A percentile compares a stretch with the other conserved stretches of the same genome.
Evolutionary conservation across 345 rosid species (phyloP).

Genomic region (Raphanus sativus): DNA sequence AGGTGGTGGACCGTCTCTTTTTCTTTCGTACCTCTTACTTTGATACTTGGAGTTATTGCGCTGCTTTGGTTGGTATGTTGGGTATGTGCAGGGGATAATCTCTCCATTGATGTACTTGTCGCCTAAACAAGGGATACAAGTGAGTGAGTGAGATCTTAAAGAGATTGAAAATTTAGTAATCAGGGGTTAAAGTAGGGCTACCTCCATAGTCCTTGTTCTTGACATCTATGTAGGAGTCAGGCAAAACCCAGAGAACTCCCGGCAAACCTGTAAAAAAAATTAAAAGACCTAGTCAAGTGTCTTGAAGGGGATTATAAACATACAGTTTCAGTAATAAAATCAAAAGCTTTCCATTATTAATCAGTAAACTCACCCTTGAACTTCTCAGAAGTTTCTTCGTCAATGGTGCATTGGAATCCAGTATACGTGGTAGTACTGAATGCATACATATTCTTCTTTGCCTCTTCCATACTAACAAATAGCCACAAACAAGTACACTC

Average conservation of each 20-base stretch:
- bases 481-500: neutral
- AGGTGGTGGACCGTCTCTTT: conserved; percentile 85
- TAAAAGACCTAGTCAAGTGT: neutral
- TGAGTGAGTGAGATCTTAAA: neutral
- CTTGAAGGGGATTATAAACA: neutral
- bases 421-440: conserved; percentile 93
- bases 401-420: conserved; percentile 88
- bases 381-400: conserved; percentile 87
- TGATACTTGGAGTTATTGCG: conserved; percentile 58
- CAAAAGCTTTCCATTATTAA: neutral
- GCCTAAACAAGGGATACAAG: conserved; percentile 40
- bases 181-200: neutral
- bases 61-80: conserved; percentile 89
- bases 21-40: conserved; percentile 72
- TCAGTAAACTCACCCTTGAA: conserved; percentile 61
- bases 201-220: neutral
- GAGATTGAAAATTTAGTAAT: neutral
- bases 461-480: conserved; percentile 82
- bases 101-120: conserved; percentile 95
- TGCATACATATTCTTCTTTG: conserved; percentile 93
- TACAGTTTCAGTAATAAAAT: neutral
- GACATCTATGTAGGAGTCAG: neutral
- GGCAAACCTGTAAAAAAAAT: neutral
- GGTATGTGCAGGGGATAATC: conserved; percentile 87
- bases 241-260: neutral